Evolutionary conservation across 164 flowering plant genomes (phyloP).

Genomic region (Euptelea pleiosperma): DNA sequence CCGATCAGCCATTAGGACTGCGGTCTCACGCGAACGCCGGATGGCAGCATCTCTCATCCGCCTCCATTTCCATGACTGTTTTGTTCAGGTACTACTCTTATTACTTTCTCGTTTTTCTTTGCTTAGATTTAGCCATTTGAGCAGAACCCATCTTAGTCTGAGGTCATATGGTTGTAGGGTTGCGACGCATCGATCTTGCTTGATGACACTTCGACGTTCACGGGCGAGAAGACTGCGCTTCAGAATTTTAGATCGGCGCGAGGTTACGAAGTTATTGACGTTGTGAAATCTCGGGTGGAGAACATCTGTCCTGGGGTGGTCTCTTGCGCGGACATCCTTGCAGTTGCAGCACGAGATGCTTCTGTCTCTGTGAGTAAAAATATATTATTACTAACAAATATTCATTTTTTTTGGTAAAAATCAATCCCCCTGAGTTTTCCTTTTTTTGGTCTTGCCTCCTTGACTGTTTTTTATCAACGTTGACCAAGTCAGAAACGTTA

Average conservation of each 20-base stretch:
- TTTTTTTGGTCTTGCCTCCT: no score
- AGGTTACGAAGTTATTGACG: conserved; percentile 36
- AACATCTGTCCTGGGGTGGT: conserved; percentile 34
- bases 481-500: no score
- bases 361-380: conserved; percentile 25
- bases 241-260: conserved; percentile 26
- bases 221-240: background rate
- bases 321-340: conserved; percentile 46
- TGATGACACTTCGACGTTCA: no score
- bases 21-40: conserved; percentile 5
- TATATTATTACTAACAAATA: no score
- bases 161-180: background rate
- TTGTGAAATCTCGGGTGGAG: conserved; percentile 30
- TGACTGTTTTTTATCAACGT: no score
- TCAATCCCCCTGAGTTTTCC: no score
- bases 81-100: conserved; percentile 15
- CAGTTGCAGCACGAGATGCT: conserved; percentile 38
- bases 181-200: no score
- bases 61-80: conserved; percentile 29
- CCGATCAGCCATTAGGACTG: background rate
- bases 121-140: background rate
- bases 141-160: background rate
- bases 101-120: no score
- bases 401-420: no score
- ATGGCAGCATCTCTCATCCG: conserved; percentile 35